These are phyloP conservation scores for Pittosporum tobira DNA, from an alignment of 129 eudicot species.

Conservation along the genomic window DNA sequence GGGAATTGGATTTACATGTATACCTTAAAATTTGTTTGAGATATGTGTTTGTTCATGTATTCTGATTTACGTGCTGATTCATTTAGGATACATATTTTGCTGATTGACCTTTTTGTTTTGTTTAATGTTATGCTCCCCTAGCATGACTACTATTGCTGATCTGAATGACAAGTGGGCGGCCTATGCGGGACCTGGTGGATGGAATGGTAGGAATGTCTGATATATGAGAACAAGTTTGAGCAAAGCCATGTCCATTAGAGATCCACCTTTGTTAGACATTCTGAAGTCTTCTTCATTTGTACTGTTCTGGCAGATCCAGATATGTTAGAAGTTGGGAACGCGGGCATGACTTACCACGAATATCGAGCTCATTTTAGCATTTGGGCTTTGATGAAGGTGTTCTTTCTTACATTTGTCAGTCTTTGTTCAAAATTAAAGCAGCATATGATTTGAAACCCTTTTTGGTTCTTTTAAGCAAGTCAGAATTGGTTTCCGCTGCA, in stretches of 20 bases:
- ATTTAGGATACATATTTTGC: neutral
- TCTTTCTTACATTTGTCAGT: neutral
- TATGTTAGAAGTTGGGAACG: conserved; percentile 98
- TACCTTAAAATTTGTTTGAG: neutral
- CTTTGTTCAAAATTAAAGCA: no score
- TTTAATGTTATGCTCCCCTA: conserved; percentile 12
- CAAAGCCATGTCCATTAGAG: conserved; percentile 10
- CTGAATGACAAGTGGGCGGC: conserved; percentile 97
- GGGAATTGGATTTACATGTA: no score
- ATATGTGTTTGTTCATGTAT: neutral
- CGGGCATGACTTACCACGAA: conserved; percentile 86
- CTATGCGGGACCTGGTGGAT: conserved; percentile 99
- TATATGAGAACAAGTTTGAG: conserved; percentile 12
- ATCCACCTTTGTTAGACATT: conserved; percentile 1
- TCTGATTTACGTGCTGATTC: neutral
- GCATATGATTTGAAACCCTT: no score
- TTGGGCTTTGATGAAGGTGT: conserved; percentile 95
- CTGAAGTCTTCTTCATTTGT: conserved; percentile 7
- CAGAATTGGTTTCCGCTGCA: no score
- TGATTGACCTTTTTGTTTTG: neutral
- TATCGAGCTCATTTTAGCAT: conserved; percentile 94
- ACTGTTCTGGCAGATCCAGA: conserved; percentile 69
- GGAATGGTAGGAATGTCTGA: conserved; percentile 58
- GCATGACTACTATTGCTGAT: conserved; percentile 86
- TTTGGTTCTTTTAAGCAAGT: no score